Percentiles rank a stretch among this genome's conserved stretches.
These are phyloP conservation scores for Acer negundo DNA, from an alignment of 345 rosid species.

Conservation along the genomic window DNA sequence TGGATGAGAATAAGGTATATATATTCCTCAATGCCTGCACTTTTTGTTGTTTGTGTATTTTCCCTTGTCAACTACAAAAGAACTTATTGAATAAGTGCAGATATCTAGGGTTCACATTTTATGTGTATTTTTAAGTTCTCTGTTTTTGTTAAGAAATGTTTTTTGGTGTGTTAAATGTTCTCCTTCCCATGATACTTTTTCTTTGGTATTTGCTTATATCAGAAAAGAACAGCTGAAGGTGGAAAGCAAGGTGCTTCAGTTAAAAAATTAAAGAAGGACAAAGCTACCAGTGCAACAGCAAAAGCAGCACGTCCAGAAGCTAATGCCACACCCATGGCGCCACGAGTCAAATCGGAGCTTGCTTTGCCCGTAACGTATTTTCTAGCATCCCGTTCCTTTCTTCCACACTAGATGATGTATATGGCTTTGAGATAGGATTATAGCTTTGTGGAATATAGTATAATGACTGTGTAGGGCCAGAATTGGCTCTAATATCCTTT, in stretches of 20 bases:
- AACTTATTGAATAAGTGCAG: neutral
- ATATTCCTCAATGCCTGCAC: constrained; percentile 13
- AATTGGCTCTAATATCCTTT: neutral
- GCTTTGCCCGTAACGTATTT: constrained; percentile 84
- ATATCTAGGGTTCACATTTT: neutral
- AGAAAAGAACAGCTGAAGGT: constrained; percentile 77
- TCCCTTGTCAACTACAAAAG: neutral
- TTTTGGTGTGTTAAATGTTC: neutral
- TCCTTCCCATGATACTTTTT: constrained; percentile 13
- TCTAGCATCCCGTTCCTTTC: constrained; percentile 29
- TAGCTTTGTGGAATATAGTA: neutral
- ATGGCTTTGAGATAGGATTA: neutral
- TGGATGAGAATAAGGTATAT: constrained; percentile 82
- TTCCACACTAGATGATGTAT: neutral
- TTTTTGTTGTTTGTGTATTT: neutral
- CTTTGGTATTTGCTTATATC: constrained; percentile 25
- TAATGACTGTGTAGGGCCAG: neutral
- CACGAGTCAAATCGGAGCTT: constrained; percentile 91
- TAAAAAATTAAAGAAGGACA: constrained; percentile 88
- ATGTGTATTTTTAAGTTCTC: constrained; percentile 4
- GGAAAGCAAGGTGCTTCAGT: constrained; percentile 90
- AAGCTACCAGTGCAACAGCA: constrained; percentile 65
- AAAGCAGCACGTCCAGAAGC: constrained; percentile 71
- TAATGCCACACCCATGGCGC: constrained; percentile 47
- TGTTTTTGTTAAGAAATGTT: neutral